Percentiles rank a stretch among this genome's conserved stretches.
Evolutionary conservation across 169 alveolate genomes (phyloP).

Genomic region (Amoebophrya sp.): DNA sequence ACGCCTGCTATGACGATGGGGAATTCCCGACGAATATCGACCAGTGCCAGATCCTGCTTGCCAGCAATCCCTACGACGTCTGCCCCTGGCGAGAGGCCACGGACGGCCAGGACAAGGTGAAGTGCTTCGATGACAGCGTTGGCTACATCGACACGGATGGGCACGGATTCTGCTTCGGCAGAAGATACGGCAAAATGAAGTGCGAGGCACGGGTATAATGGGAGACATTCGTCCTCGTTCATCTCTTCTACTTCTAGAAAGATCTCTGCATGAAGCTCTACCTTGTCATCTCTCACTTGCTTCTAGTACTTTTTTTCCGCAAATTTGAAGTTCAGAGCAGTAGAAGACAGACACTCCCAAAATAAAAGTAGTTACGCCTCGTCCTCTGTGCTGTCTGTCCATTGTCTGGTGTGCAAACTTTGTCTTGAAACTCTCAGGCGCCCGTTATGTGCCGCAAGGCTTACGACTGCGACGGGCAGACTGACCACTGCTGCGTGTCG

Average conservation of each 20-base stretch:
- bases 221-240: too few relatives aligned
- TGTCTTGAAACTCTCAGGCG: too few relatives aligned
- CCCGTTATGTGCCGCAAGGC: background rate
- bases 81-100: background rate
- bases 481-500: background rate
- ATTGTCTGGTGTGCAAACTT: too few relatives aligned
- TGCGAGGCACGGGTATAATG: background rate
- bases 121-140: too few relatives aligned
- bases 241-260: too few relatives aligned
- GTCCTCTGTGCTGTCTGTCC: too few relatives aligned
- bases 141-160: background rate
- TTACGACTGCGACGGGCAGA: background rate
- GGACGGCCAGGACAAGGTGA: background rate
- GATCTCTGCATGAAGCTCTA: too few relatives aligned
- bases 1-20: background rate
- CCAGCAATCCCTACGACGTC: background rate
- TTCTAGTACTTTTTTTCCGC: too few relatives aligned
- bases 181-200: background rate
- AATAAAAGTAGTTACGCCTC: too few relatives aligned
- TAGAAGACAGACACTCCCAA: too few relatives aligned
- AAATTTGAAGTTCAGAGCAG: too few relatives aligned
- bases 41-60: background rate
- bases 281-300: too few relatives aligned
- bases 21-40: background rate
- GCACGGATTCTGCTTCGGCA: background rate